Base-by-base conservation (phyloP, 2,329 filamentous ascomycete species). In the Diaporthe sp. region DNA sequence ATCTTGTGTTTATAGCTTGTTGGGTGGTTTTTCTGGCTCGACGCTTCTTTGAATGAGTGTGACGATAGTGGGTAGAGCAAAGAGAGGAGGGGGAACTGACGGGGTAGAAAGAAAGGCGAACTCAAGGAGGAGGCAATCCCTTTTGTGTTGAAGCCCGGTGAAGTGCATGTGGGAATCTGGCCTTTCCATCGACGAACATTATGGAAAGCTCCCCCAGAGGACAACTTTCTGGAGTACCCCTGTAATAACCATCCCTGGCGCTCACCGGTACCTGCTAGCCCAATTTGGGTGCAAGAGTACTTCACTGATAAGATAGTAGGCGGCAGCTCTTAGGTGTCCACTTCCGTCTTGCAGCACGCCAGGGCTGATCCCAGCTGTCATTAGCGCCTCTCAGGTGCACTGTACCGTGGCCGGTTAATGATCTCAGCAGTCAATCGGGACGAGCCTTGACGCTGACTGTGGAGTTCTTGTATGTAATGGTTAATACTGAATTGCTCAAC, bases 131-230 rank as follows among this genome's bases (percentile, higher is more conserved):
- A 61, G 49, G 39, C 13, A 31, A 42, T 67, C 20, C 58, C 71
- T 70, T 61, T 58, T 60, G 67, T 72, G 42, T 44, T 67, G 25
- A 49, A 49, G 67, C 20, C 37, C 53, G 10, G 57, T 34, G 22
- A 60, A 44, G 44, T 28, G 49, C 42, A 76, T 72, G 72, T 60
- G 72, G 75, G 75, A 76, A 76, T 76, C 72, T 76, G 75, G 75
- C 75, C 75, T 76, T 72, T 72, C 58, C 34, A n/a, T n/a, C 20
- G 55, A 71, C 55, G 51, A 58, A 47, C 47, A 42, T 39, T 8
- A 42, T 74, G 49, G 63, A 74, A 68, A 76, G 75, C 75, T 76
- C 71, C 34, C 61, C 63, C 25, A 74, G 58, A 74, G 74, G 71
- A 74, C 71, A 76, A 75, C 65, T 76, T 76, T 61, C 63, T 70